Percentiles rank a stretch among this genome's conserved stretches.
These are phyloP conservation scores for Beauveria pseudobassiana DNA, from an alignment of 2,329 filamentous ascomycete genomes.

Conservation along the genomic window DNA sequence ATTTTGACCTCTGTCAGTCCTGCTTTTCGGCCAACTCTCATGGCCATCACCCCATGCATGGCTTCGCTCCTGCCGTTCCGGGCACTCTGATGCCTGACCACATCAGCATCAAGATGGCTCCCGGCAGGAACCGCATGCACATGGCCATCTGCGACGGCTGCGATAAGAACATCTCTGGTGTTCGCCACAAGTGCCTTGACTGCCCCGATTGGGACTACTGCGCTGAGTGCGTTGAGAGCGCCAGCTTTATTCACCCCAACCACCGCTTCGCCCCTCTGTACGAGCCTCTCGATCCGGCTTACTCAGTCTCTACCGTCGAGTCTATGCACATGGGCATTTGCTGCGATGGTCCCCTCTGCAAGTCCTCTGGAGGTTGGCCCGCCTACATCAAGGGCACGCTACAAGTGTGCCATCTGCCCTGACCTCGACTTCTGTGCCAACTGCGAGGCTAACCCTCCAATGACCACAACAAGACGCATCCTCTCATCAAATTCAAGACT, in stretches of 20 bases:
- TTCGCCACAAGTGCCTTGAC: conserved; percentile 93
- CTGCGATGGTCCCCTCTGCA: conserved; percentile 88
- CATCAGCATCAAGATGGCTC: conserved; percentile 60
- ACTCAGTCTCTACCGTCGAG: conserved; percentile 15
- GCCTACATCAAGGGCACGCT: conserved; percentile 81
- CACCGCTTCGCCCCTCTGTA: conserved; percentile 90
- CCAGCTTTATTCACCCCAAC: conserved; percentile 62
- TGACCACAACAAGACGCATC: conserved; percentile 89
- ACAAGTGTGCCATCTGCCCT: conserved; percentile 95
- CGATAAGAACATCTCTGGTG: conserved; percentile 76
- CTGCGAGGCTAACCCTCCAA: conserved; percentile 82
- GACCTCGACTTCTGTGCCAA: conserved; percentile 92
- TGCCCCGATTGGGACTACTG: conserved; percentile 99
- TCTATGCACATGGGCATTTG: conserved; percentile 75
- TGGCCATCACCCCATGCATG: conserved; percentile 85
- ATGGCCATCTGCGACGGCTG: conserved; percentile 92
- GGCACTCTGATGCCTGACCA: conserved; percentile 53
- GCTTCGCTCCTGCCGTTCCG: conserved; percentile 61
- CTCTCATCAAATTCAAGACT: conserved; percentile 93
- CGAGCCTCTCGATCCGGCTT: conserved; percentile 47
- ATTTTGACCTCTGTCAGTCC: conserved; percentile 82
- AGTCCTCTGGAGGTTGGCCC: conserved; percentile 41
- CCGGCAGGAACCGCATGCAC: conserved; percentile 76
- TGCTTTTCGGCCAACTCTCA: conserved; percentile 74
- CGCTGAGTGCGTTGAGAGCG: conserved; percentile 61